These are phyloP conservation scores for Eucalyptus melliodora DNA, from an alignment of 345 rosid genomes.

Conservation along the genomic window DNA sequence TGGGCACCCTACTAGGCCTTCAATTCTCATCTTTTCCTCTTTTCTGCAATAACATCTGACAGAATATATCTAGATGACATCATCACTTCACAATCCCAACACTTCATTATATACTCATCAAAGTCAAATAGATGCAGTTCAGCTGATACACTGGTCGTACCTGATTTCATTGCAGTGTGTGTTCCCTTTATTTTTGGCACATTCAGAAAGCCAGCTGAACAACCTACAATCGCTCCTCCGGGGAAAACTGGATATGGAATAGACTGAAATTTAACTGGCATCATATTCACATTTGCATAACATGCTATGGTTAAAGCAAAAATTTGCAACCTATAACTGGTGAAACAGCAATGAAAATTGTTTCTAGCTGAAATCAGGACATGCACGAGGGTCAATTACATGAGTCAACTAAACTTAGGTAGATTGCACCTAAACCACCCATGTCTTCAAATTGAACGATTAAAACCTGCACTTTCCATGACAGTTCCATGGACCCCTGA, in stretches of 20 bases:
- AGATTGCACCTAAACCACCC: background rate
- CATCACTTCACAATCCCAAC: background rate
- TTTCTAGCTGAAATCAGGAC: background rate
- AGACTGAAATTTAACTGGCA: conserved; percentile 96
- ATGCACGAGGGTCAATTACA: background rate
- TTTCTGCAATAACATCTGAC: background rate
- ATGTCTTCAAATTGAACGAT: background rate
- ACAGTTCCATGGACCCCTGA: background rate
- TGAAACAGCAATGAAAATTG: background rate
- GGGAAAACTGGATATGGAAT: conserved; percentile 97
- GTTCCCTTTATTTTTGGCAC: conserved; percentile 98
- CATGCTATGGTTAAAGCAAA: background rate
- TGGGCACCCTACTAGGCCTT: background rate
- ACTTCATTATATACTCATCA: background rate
- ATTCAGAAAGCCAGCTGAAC: conserved; percentile 93
- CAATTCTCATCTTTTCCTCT: background rate
- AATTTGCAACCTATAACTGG: background rate
- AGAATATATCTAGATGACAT: background rate
- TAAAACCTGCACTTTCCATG: background rate
- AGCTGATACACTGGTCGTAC: conserved; percentile 5
- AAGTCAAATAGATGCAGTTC: background rate
- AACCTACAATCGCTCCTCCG: conserved; percentile 94
- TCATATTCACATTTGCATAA: conserved; percentile 35
- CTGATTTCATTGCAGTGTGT: conserved; percentile 99
- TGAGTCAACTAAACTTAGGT: background rate